Evolutionary conservation across 306 rosid genomes (phyloP).

Genomic region (Dryas octopetala): DNA sequence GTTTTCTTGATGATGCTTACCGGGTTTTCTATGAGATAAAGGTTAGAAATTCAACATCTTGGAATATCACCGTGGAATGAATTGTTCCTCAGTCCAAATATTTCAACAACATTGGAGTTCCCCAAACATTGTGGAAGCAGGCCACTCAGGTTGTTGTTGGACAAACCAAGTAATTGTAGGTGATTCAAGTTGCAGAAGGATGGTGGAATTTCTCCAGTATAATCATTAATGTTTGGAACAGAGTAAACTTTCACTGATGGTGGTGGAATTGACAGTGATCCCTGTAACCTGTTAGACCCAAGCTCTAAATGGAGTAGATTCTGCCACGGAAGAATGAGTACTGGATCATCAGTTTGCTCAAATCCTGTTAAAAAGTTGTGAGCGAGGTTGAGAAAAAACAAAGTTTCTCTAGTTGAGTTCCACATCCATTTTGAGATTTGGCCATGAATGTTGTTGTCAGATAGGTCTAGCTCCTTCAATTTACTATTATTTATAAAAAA

Average conservation of each 20-base stretch:
- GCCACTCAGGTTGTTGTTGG: too few relatives aligned
- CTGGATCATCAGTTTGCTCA: background rate
- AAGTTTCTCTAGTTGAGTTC: constrained; percentile 16
- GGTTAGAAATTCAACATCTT: constrained; percentile 53
- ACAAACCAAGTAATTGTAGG: background rate
- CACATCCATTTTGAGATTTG: constrained; percentile 30
- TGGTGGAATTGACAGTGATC: constrained; percentile 16
- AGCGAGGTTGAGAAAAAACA: background rate
- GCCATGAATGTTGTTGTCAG: constrained; percentile 27
- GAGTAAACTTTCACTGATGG: background rate
- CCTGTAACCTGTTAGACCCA: constrained; percentile 17
- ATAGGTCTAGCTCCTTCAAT: background rate
- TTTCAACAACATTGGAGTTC: too few relatives aligned
- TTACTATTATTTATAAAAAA: background rate
- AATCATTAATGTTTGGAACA: background rate
- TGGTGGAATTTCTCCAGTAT: background rate
- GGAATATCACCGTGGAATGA: constrained; percentile 40
- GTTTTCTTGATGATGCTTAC: constrained; percentile 52
- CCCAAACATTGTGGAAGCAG: too few relatives aligned
- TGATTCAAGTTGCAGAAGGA: background rate
- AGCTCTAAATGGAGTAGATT: background rate
- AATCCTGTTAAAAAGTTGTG: constrained; percentile 17
- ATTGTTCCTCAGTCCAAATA: too few relatives aligned
- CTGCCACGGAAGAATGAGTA: background rate
- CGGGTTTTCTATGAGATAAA: constrained; percentile 54